Conservation (phyloP, 257 asterid genomes). For the Solanum piurae region DNA sequence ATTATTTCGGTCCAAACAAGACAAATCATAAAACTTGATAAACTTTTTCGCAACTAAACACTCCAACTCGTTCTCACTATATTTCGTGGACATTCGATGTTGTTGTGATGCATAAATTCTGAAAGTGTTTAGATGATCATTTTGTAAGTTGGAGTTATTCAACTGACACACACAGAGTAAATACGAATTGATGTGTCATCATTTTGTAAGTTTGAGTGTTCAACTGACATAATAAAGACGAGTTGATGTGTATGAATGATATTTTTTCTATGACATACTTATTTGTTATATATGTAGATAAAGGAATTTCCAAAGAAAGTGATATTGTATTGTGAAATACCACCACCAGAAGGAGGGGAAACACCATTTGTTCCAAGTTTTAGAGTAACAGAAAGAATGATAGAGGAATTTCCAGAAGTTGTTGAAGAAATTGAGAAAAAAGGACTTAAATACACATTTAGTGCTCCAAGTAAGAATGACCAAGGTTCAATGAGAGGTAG, state of each 20-base stretch:
- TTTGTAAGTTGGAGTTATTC: neutral
- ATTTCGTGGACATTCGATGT: neutral
- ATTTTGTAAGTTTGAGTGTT: neutral
- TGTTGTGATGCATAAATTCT: neutral
- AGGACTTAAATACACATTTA: slow-evolving; percentile 61
- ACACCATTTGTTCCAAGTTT: slow-evolving; percentile 85
- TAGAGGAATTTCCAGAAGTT: slow-evolving; percentile 64
- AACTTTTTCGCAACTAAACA: neutral
- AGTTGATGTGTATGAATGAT: neutral
- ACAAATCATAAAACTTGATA: too few species aligned
- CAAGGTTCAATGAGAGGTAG: slow-evolving; percentile 72
- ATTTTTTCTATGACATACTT: neutral
- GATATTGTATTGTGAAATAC: slow-evolving; percentile 60
- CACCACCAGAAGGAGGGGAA: slow-evolving; percentile 84
- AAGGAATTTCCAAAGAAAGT: slow-evolving; percentile 68
- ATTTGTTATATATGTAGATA: slow-evolving; percentile 19
- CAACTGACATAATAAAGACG: neutral
- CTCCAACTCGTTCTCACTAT: neutral
- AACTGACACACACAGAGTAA: too few species aligned
- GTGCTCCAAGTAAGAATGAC: slow-evolving; percentile 49
- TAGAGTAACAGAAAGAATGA: slow-evolving; percentile 50
- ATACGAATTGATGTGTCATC: too few species aligned
- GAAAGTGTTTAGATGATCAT: neutral
- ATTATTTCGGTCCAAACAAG: too few species aligned
- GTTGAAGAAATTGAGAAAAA: slow-evolving; percentile 65